Conservation (phyloP, 441 rosid species). For the Gossypium schwendimanii region DNA sequence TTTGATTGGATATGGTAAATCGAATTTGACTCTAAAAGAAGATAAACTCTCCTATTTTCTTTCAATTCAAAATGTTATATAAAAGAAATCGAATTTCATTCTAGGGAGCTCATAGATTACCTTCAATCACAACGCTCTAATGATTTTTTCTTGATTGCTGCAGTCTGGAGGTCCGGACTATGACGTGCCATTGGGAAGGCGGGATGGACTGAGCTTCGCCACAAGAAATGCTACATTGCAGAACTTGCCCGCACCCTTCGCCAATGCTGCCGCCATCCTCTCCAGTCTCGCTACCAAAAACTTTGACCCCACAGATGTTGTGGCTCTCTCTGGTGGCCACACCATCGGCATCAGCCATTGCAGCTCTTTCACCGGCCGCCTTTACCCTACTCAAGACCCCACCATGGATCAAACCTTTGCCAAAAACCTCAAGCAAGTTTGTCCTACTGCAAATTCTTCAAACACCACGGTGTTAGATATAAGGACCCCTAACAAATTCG, state of each 20-base stretch:
- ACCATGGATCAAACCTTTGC: constrained; percentile 57
- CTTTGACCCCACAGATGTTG: constrained; percentile 49
- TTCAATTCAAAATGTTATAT: background rate
- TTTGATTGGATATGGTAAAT: no score
- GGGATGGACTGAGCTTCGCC: constrained; percentile 55
- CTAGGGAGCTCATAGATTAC: no score
- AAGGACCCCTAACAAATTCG: constrained; percentile 40
- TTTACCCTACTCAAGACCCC: constrained; percentile 49
- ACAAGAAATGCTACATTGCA: constrained; percentile 32
- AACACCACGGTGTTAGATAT: constrained; percentile 50
- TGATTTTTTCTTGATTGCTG: background rate
- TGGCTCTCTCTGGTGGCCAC: constrained; percentile 64
- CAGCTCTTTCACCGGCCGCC: constrained; percentile 33
- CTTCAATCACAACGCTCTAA: background rate
- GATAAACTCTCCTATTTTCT: no score
- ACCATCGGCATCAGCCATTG: constrained; percentile 48
- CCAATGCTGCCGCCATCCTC: constrained; percentile 36
- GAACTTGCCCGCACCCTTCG: constrained; percentile 40
- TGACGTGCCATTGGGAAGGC: constrained; percentile 62
- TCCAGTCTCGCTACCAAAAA: constrained; percentile 32
- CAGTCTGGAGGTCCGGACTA: constrained; percentile 89
- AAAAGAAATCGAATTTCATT: no score
- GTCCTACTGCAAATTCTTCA: constrained; percentile 38
- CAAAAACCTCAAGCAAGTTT: constrained; percentile 36
- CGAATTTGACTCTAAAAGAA: no score